Evolutionary conservation across 768 basidiomycete genomes (phyloP).

Genomic region (Leucosporidium yakuticum): DNA sequence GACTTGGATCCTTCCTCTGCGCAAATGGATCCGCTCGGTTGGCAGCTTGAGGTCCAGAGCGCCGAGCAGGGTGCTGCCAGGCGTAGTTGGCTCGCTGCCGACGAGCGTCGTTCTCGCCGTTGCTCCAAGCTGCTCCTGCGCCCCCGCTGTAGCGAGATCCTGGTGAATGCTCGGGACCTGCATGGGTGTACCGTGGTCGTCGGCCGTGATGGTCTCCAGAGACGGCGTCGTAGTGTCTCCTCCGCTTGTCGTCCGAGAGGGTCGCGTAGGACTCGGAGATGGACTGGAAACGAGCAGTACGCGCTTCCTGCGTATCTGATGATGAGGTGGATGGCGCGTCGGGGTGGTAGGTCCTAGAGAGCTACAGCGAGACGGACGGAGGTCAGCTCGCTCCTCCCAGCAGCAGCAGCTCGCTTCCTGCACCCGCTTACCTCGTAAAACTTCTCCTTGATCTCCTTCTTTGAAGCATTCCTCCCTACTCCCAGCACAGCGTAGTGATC

Average conservation of each 20-base stretch:
- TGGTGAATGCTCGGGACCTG: not conserved
- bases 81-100: conserved; percentile 30
- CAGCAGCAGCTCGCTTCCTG: not conserved
- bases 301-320: conserved; percentile 21
- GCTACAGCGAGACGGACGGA: not conserved
- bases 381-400: not conserved
- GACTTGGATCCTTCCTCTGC: not conserved
- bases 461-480: not conserved
- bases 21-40: conserved; percentile 18
- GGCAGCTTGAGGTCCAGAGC: not conserved
- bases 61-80: conserved; percentile 26
- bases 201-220: not conserved
- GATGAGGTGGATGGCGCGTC: conserved; percentile 31
- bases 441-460: conserved; percentile 27
- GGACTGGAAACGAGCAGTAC: conserved; percentile 23
- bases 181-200: not conserved
- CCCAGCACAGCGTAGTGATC: conserved; percentile 31
- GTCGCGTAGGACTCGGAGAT: conserved; percentile 28
- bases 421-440: conserved; percentile 29
- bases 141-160: not conserved
- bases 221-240: conserved; percentile 20
- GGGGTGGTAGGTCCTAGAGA: conserved; percentile 32
- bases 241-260: conserved; percentile 24
- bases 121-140: conserved; percentile 2
- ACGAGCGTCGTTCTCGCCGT: conserved; percentile 25